These are phyloP conservation scores for Suillus plorans DNA, from an alignment of 768 basidiomycete species.

Conservation along the genomic window DNA sequence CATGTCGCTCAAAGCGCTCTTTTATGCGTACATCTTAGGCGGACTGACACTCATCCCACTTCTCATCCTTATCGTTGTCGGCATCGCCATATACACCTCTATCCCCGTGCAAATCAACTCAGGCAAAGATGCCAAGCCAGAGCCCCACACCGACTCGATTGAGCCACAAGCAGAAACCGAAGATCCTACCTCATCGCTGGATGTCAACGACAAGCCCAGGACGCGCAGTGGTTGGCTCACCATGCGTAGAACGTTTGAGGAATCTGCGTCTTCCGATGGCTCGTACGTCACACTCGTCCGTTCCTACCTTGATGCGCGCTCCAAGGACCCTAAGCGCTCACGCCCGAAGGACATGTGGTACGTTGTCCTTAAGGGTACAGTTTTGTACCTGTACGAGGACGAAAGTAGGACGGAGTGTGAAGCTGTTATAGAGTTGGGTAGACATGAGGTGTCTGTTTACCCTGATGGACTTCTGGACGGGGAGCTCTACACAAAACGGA, in stretches of 20 bases:
- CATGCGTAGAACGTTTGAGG: conserved; percentile 77
- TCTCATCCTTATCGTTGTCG: conserved; percentile 54
- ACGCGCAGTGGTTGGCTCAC: conserved; percentile 82
- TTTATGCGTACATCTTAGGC: conserved; percentile 87
- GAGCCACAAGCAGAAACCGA: conserved; percentile 22
- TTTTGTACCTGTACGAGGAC: conserved; percentile 92
- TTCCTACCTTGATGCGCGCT: conserved; percentile 77
- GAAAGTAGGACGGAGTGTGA: conserved; percentile 89
- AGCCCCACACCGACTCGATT: conserved; percentile 22
- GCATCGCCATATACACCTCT: conserved; percentile 77
- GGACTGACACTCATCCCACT: conserved; percentile 90
- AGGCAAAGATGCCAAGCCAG: conserved; percentile 36
- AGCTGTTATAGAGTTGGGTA: conserved; percentile 82
- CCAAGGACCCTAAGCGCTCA: conserved; percentile 80
- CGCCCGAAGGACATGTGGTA: conserved; percentile 93
- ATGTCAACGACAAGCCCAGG: conserved; percentile 56
- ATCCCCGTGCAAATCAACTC: conserved; percentile 66
- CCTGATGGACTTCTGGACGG: conserved; percentile 78
- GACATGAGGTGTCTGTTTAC: conserved; percentile 74
- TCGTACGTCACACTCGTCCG: conserved; percentile 80
- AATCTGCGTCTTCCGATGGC: conserved; percentile 52
- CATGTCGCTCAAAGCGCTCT: conserved; percentile 70
- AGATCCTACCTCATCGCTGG: conserved; percentile 19
- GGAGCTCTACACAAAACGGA: conserved; percentile 88
- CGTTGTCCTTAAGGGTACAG: conserved; percentile 86